These are phyloP conservation scores for Cryptosporidium meleagridis DNA, from an alignment of 169 alveolate species.

Conservation along the genomic window DNA sequence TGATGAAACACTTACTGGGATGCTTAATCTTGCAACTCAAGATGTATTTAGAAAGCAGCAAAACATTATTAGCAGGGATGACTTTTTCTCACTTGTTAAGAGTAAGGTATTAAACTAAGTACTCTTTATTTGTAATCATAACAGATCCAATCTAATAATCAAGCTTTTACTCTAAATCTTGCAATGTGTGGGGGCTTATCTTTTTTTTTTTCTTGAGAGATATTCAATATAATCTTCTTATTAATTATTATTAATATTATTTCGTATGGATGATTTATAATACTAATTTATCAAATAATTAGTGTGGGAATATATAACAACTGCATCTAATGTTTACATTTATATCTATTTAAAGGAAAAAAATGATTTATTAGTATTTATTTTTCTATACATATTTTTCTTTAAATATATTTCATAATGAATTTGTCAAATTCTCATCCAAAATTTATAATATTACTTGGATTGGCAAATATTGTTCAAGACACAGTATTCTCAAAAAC, in stretches of 20 bases:
- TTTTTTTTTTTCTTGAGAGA: not conserved
- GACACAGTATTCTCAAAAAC: not conserved
- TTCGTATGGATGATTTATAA: not conserved
- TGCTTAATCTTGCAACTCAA: slow-evolving; percentile 68
- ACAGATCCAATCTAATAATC: not conserved
- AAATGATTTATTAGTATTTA: not conserved
- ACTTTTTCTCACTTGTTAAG: slow-evolving; percentile 62
- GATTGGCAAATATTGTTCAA: not conserved
- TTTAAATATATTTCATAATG: not conserved
- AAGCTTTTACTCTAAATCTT: not conserved
- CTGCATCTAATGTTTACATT: not conserved
- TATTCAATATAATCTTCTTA: not conserved
- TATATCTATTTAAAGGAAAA: slow-evolving; percentile 1
- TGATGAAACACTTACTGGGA: slow-evolving; percentile 71
- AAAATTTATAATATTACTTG: not conserved
- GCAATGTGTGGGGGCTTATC: not conserved
- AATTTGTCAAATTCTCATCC: not conserved
- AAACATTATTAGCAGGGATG: slow-evolving; percentile 64
- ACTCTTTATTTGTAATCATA: not conserved
- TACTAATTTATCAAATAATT: not conserved
- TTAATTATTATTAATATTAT: not conserved
- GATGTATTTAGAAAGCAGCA: slow-evolving; percentile 68
- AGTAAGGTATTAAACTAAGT: slow-evolving; percentile 49
- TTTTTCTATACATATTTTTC: not conserved
- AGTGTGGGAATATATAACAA: slow-evolving; percentile 5